Evolutionary conservation across 306 rosid species (phyloP), one percentile per base, ranked within the genome.

Genomic region (Elaeagnus macrophylla): DNA sequence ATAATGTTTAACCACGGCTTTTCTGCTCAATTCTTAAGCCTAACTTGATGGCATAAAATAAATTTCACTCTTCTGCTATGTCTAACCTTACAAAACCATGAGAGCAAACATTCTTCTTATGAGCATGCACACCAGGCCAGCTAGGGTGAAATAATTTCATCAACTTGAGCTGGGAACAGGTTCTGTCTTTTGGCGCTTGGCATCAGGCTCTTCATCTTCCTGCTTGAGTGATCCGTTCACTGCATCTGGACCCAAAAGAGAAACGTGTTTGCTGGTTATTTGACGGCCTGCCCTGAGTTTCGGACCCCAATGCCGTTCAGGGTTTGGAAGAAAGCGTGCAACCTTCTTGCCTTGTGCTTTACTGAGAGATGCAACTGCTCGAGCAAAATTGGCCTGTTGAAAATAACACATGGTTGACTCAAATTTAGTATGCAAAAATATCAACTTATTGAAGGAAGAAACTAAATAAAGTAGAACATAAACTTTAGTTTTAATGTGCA

Each of bases 291-390:
- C 97, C 75, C 95, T 79, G 38, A 91, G 84, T 70, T 91, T 84
- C 5, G 97, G 96, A 41, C 97, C 97, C 96, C 97, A 91, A 46
- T 91, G 96, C 67, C 83, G 83, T 57, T 91, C 97, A 0, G 97
- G 96, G 70, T 91, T 91, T 20, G 97, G 94, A 61, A 91, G 96
- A 78, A 86, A 91, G 58, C 96, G 77, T 0, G 89, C 84, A 49
- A 86, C 81, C 64, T 86, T 86, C 85, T 86, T 90, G 9, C 86
- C 82, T 59, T 91, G 97, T 25, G 97, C 93, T 79, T 84, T 86
- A 78, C 96, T 86, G 6, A 86, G 95, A 48, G 97, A 91, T 37
- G 88, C 72, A 19, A 81, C 84, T 7, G 97, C 97, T 62, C 94
- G 59, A 62, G 96, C 86, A 65, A 91, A 91, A 67, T 81, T 91